Conservation (phyloP, 1,284 basidiomycete species). For the Moesziomyces aphidis region DNA sequence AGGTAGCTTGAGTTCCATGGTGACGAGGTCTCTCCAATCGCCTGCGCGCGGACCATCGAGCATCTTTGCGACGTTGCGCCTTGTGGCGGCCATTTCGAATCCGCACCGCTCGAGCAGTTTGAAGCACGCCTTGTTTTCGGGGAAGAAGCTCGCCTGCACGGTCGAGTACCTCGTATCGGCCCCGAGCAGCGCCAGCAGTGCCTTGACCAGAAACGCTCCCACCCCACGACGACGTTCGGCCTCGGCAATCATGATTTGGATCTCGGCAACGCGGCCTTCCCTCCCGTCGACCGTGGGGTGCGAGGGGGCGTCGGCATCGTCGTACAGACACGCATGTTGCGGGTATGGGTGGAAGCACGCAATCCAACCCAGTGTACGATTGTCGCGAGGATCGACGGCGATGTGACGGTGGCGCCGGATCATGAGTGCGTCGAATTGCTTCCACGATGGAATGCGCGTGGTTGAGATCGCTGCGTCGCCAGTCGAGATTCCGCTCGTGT, state of each 20-base stretch:
- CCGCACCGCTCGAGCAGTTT: constrained; percentile 15
- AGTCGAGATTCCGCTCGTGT: constrained; percentile 20
- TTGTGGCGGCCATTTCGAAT: constrained; percentile 6
- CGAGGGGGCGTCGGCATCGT: constrained; percentile 2
- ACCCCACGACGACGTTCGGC: constrained; percentile 27
- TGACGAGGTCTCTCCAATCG: constrained; percentile 31
- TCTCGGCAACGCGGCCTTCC: constrained; percentile 16
- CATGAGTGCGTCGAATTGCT: constrained; percentile 41
- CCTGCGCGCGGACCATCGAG: constrained; percentile 28
- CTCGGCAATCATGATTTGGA: constrained; percentile 40
- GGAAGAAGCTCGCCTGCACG: constrained; percentile 37
- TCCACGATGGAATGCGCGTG: constrained; percentile 27
- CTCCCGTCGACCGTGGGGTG: constrained; percentile 5
- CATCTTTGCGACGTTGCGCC: constrained; percentile 24
- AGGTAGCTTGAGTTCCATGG: constrained; percentile 16
- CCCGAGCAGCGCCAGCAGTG: constrained; percentile 17
- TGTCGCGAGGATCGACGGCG: constrained; percentile 33
- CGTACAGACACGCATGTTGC: constrained; percentile 5
- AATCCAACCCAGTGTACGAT: constrained; percentile 40
- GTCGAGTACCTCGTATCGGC: constrained; percentile 18
- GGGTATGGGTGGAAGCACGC: constrained; percentile 28
- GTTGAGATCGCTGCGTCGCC: constrained; percentile 40
- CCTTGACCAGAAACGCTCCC: constrained; percentile 17
- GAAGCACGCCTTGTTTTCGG: constrained; percentile 18
- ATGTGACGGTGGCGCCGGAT: constrained; percentile 40